These are phyloP conservation scores for Fusarium brachygibbosum DNA, from an alignment of 2,329 filamentous ascomycete species.

Conservation along the genomic window DNA sequence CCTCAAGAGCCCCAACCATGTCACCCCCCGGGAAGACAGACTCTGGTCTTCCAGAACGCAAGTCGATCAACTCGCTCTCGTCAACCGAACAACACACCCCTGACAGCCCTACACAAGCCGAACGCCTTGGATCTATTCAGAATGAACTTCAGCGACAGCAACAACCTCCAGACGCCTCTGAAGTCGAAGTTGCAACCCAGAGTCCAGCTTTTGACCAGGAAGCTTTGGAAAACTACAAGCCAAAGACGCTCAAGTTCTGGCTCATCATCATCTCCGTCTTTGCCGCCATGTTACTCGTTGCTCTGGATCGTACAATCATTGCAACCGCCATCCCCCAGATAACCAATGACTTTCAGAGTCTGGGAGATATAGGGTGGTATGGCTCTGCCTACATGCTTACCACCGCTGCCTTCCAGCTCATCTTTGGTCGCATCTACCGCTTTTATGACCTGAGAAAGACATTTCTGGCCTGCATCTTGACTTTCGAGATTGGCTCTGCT, in stretches of 20 bases:
- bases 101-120: slow-evolving; percentile 1
- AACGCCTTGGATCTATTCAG: not conserved
- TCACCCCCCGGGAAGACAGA: slow-evolving; percentile 10
- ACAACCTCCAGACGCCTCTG: slow-evolving; percentile 20
- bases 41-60: slow-evolving; percentile 19
- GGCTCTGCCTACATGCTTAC: slow-evolving; percentile 73
- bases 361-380: slow-evolving; percentile 75
- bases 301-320: slow-evolving; percentile 70
- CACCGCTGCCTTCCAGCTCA: slow-evolving; percentile 65
- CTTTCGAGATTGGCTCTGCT: slow-evolving; percentile 68
- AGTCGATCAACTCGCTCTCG: slow-evolving; percentile 40
- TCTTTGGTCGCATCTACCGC: slow-evolving; percentile 68
- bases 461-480: slow-evolving; percentile 62
- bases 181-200: slow-evolving; percentile 36
- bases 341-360: slow-evolving; percentile 68
- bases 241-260: slow-evolving; percentile 68
- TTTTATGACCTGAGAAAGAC: slow-evolving; percentile 65
- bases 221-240: slow-evolving; percentile 62
- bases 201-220: slow-evolving; percentile 47
- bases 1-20: slow-evolving; percentile 24
- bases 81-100: slow-evolving; percentile 30
- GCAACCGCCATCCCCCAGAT: slow-evolving; percentile 68
- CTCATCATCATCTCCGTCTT: slow-evolving; percentile 67
- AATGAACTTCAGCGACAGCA: slow-evolving; percentile 10
- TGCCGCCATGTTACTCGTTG: slow-evolving; percentile 68